Base-by-base conservation (phyloP, 2,329 filamentous ascomycete species). In the Arthrobotrys entomopaga region DNA sequence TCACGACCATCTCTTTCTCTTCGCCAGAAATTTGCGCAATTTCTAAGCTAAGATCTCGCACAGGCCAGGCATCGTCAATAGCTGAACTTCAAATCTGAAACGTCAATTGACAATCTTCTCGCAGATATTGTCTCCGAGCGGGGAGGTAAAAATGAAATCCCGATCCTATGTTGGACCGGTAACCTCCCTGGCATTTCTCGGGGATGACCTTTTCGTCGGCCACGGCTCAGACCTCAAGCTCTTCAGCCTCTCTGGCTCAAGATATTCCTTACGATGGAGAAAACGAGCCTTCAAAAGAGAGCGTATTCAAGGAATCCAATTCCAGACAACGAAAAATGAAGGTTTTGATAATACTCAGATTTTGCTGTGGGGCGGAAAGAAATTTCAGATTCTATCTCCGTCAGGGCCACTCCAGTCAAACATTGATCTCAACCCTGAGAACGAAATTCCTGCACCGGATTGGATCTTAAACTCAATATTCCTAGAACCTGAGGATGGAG, bases 391-490 rank as follows among this genome's bases (percentile, higher is more conserved):
- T 43, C 81, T 85, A 10, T 72, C 79, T 26, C 71, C 77, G 2
- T 43, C 59, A 59, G 74, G 42, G n/a, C 78, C 43, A 15, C 3
- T 16, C 0, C 34, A 77, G 60, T 59, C 50, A 40, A 74, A 60
- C 15, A 71, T 81, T 50, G 82, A 63, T 40, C 71, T 77, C 67
- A 81, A 67, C 24, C 26, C 49, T 20, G 59, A 54, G 15, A 29
- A 65, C 5, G 86, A 86, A 77, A 82, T 82, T 22, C 80, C 80
- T 2, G 86, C 87, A 1, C 84, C 86, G 3, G 92, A 96, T 81
- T 95, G 92, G 92, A 88, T 96, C 76, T 86, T 94, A 77, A 87
- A 91, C 80, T 89, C 86, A 40, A 82, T 84, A 38, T 81, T 89
- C 65, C 86, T 85, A 54, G 52, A 76, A 1, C 52, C 70, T n/a